A percentile compares a stretch with the other conserved stretches of the same genome.
These are phyloP conservation scores for Canavalia ensiformis DNA, from an alignment of 306 rosid genomes.

Conservation along the genomic window DNA sequence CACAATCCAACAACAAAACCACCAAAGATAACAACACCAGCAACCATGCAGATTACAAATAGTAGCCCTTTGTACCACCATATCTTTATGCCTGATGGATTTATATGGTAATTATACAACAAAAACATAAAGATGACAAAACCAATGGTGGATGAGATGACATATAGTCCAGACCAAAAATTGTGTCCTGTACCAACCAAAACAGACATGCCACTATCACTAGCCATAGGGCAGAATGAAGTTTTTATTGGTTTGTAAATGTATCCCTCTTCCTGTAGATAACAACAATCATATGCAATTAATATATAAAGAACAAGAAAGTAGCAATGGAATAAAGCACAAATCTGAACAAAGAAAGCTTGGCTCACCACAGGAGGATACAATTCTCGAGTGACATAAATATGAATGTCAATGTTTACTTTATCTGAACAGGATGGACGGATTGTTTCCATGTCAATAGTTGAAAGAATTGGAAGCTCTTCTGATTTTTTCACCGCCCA, in stretches of 20 bases:
- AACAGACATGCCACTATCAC: constrained; percentile 67
- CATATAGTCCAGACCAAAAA: constrained; percentile 83
- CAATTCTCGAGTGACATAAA: constrained; percentile 85
- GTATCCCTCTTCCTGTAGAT: constrained; percentile 79
- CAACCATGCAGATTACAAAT: constrained; percentile 69
- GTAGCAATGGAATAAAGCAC: not conserved
- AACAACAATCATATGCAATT: constrained; percentile 40
- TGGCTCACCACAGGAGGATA: constrained; percentile 82
- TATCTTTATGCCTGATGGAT: constrained; percentile 57
- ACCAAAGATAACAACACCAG: constrained; percentile 77
- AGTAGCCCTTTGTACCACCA: constrained; percentile 96
- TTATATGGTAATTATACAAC: constrained; percentile 69
- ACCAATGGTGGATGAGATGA: constrained; percentile 75
- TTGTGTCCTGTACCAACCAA: constrained; percentile 87
- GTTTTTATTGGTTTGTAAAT: constrained; percentile 50
- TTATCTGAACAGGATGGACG: constrained; percentile 68
- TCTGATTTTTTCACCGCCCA: constrained; percentile 89
- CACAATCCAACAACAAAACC: constrained; percentile 77
- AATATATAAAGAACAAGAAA: constrained; percentile 3
- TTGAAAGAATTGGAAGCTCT: constrained; percentile 85
- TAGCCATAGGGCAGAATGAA: constrained; percentile 60
- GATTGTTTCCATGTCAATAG: constrained; percentile 71
- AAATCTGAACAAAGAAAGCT: constrained; percentile 24
- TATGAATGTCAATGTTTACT: constrained; percentile 64
- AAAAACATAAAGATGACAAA: constrained; percentile 62